These are phyloP conservation scores for Pleurotus tuber-regium DNA, from an alignment of 768 basidiomycete genomes.

Conservation along the genomic window DNA sequence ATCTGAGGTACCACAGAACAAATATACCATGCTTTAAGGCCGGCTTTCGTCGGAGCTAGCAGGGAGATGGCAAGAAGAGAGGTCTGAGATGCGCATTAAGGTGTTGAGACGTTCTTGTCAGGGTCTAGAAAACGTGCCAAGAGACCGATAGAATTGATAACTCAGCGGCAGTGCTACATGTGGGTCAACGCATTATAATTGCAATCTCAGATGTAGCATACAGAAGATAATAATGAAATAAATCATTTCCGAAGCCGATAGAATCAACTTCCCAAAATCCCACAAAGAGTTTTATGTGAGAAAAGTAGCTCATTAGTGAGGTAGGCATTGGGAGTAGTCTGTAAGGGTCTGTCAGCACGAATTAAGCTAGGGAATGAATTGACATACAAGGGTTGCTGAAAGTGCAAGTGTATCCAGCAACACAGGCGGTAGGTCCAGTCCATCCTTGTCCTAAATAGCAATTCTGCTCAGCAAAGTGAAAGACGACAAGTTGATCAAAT, in stretches of 20 bases:
- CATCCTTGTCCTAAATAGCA: slow-evolving; percentile 27
- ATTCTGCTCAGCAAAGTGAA: not conserved
- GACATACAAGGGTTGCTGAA: slow-evolving; percentile 39
- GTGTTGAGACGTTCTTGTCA: too few relatives aligned
- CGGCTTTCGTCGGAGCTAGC: too few relatives aligned
- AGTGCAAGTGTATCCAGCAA: slow-evolving; percentile 34
- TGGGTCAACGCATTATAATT: not conserved
- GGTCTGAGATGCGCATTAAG: too few relatives aligned
- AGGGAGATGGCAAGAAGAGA: too few relatives aligned
- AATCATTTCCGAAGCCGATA: not conserved
- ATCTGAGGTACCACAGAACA: too few relatives aligned
- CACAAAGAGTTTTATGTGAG: not conserved
- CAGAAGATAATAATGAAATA: not conserved
- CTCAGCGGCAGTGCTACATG: not conserved
- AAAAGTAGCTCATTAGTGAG: not conserved
- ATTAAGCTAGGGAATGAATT: too few relatives aligned
- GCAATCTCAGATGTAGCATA: not conserved
- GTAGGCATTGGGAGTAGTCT: not conserved
- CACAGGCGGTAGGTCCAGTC: slow-evolving; percentile 41
- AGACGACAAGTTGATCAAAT: not conserved
- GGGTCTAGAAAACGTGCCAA: not conserved
- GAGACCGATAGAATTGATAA: not conserved
- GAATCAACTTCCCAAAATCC: not conserved
- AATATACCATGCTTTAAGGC: too few relatives aligned
- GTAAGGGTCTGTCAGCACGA: slow-evolving; percentile 22